phyloP scores from a whole-genome alignment of 208 protist genomes.

The Phytomonas francai region DNA sequence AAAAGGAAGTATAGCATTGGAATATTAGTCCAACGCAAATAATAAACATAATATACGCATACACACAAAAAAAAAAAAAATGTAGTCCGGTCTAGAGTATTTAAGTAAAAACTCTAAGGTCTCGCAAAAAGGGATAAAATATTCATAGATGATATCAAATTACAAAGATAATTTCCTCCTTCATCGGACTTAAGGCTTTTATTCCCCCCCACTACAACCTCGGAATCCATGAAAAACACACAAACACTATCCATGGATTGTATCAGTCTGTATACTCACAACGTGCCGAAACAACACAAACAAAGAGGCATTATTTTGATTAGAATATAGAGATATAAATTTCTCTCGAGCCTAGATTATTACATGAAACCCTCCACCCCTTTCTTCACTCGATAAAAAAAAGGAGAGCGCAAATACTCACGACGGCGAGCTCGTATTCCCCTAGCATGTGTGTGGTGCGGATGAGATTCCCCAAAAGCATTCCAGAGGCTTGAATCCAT shows the following conservation, averaged over 20 bases:
- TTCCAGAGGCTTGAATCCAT: conserved; percentile 40
- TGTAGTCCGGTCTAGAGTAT: neutral
- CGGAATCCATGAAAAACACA: neutral
- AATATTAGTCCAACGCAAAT: neutral
- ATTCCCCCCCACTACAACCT: neutral
- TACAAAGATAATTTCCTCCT: neutral
- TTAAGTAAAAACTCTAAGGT: neutral
- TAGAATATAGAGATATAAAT: neutral
- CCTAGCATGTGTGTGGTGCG: neutral
- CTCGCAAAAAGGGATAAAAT: neutral
- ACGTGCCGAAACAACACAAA: neutral
- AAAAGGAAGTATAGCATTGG: neutral
- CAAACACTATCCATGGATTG: neutral
- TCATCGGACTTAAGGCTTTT: neutral
- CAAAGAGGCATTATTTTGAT: neutral
- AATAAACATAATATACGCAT: neutral
- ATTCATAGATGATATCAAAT: neutral
- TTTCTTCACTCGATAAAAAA: neutral
- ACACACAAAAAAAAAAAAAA: too few relatives aligned
- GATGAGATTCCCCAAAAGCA: conserved; percentile 56
- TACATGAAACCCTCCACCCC: neutral
- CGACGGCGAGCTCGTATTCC: neutral
- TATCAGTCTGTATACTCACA: neutral
- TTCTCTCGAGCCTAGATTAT: neutral
- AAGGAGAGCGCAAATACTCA: conserved; percentile 1